A percentile compares a stretch with the other conserved stretches of the same genome.
phyloP scores from a whole-genome alignment of 306 rosid genomes.

The Vigna radiata region DNA sequence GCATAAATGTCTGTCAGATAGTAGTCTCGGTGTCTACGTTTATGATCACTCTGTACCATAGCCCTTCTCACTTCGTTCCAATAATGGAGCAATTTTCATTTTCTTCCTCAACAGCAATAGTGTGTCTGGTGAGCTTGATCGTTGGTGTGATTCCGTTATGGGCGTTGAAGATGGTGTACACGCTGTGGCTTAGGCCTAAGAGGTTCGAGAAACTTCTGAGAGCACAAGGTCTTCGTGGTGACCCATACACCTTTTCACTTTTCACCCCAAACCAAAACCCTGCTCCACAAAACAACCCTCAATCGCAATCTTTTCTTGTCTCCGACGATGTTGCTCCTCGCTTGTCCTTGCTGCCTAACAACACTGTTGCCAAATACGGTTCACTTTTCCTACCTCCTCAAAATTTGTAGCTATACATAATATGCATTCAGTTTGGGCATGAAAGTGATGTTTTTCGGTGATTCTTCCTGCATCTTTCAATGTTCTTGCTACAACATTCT shows the following conservation, averaged over 20 bases:
- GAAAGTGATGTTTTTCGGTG: too few relatives aligned
- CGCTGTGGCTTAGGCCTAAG: conserved; percentile 62
- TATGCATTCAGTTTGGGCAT: too few relatives aligned
- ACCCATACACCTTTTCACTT: conserved; percentile 38
- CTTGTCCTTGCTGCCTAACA: neutral
- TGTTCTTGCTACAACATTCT: too few relatives aligned
- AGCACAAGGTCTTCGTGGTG: conserved; percentile 51
- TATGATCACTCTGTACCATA: too few relatives aligned
- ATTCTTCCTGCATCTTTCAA: too few relatives aligned
- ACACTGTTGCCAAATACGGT: conserved; percentile 44
- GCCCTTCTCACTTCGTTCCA: too few relatives aligned
- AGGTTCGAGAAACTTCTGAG: conserved; percentile 49
- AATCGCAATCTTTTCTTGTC: conserved; percentile 45
- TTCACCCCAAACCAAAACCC: neutral
- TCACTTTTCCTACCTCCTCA: too few relatives aligned
- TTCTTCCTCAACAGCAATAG: too few relatives aligned
- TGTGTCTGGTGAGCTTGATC: neutral
- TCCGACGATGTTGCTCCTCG: conserved; percentile 45
- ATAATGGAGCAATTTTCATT: too few relatives aligned
- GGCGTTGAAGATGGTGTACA: conserved; percentile 46
- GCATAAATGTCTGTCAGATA: too few relatives aligned
- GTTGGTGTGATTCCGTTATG: neutral
- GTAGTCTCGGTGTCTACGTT: too few relatives aligned
- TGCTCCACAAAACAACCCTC: neutral
- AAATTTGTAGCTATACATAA: too few relatives aligned